These are phyloP conservation scores for Delphinella strobiligena DNA, from an alignment of 2,329 filamentous ascomycete genomes.

Conservation along the genomic window DNA sequence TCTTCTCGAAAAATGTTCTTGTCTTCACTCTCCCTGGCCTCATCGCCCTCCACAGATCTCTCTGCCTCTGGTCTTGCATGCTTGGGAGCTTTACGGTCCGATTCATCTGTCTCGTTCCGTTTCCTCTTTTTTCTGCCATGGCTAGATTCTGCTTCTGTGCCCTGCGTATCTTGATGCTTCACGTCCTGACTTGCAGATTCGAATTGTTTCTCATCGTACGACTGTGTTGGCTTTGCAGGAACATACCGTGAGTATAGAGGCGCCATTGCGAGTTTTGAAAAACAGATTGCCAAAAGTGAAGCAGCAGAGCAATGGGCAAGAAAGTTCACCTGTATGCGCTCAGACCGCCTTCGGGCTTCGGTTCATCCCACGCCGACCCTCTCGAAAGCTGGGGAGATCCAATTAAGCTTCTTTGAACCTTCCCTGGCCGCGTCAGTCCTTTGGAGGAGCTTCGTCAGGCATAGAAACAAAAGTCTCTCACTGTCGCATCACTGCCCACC, in stretches of 20 bases:
- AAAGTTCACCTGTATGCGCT: too few relatives aligned
- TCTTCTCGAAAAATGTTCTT: conserved; percentile 28
- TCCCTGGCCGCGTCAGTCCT: too few relatives aligned
- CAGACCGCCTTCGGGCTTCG: too few relatives aligned
- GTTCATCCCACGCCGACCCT: too few relatives aligned
- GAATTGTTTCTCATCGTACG: background rate
- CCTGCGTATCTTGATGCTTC: too few relatives aligned
- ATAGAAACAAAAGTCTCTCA: too few relatives aligned
- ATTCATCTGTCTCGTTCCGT: conserved; percentile 18
- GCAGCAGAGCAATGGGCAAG: too few relatives aligned
- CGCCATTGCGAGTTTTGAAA: conserved; percentile 23
- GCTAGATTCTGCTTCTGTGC: conserved; percentile 3
- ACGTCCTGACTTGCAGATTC: background rate
- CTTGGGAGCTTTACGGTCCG: conserved; percentile 16
- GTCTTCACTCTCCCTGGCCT: conserved; percentile 19
- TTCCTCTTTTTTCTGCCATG: conserved; percentile 16
- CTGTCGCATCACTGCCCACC: too few relatives aligned
- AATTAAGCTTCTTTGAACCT: too few relatives aligned
- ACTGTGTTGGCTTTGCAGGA: conserved; percentile 22
- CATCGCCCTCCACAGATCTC: conserved; percentile 8
- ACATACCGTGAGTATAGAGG: conserved; percentile 36
- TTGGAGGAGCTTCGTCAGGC: too few relatives aligned
- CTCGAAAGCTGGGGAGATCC: too few relatives aligned
- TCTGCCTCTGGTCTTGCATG: conserved; percentile 10
- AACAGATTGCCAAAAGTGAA: too few relatives aligned